Evolutionary conservation across 768 basidiomycete species (phyloP).

Genomic region (Hemileccinum impolitum): DNA sequence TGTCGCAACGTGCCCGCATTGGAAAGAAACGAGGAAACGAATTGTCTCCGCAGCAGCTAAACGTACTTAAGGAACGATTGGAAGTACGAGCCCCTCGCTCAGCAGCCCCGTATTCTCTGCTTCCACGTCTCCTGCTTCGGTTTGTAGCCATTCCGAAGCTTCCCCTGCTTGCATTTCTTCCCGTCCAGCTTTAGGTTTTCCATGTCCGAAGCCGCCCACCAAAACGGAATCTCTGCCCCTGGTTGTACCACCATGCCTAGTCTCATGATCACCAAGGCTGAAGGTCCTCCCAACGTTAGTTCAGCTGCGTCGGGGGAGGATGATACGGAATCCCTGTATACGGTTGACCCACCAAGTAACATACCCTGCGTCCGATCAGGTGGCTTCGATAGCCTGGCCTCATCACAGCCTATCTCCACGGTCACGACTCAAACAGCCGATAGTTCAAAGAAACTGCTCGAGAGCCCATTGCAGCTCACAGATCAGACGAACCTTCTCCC

Average conservation of each 20-base stretch:
- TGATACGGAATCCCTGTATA: slow-evolving; percentile 2
- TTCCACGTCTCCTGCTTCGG: neutral
- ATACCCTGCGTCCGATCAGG: neutral
- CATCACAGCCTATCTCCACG: slow-evolving; percentile 5
- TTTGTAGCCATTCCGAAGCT: neutral
- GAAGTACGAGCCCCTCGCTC: neutral
- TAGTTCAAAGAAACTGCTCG: neutral
- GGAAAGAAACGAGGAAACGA: neutral
- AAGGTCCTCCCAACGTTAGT: neutral
- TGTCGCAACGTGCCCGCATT: slow-evolving; percentile 1
- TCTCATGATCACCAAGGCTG: neutral
- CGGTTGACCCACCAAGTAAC: neutral
- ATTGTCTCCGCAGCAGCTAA: neutral
- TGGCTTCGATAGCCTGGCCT: neutral
- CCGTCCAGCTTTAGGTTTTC: neutral
- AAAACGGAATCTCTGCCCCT: neutral
- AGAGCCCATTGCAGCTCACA: slow-evolving; percentile 36
- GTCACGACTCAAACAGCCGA: slow-evolving; percentile 1
- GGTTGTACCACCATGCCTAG: neutral
- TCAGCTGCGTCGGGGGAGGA: neutral
- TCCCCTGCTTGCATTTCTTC: slow-evolving; percentile 2
- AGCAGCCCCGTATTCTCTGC: neutral
- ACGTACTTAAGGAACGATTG: slow-evolving; percentile 12
- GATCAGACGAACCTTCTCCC: slow-evolving; percentile 80
- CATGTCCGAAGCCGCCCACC: slow-evolving; percentile 2